Evolutionary conservation across 176 grass and related monocot species (phyloP), one percentile per base, ranked within the genome.

Genomic region (Paspalum vaginatum): DNA sequence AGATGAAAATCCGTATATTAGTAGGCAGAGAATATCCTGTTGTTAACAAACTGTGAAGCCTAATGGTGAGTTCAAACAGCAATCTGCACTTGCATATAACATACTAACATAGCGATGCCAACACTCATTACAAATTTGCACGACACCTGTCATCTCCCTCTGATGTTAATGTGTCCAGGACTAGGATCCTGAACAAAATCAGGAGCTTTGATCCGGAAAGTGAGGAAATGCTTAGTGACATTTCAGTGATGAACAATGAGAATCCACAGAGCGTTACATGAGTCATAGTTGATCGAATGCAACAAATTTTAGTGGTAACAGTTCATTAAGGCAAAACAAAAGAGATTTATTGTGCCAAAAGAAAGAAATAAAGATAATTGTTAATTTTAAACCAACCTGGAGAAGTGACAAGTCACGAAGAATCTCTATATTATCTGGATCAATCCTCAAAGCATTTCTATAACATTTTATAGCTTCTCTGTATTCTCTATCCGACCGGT

Each of bases 381-480:
- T n/a, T 54, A 65, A 57, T 59, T 41, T 55, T 7, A 68, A 50
- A 85, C 85, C 70, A 86, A 99, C 97, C 97, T 93, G 97, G 72
- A 99, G 88, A 63, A 99, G 87, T 26, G 97, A 99, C 60, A 99
- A 60, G 77, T 99, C 97, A 71, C 97, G 91, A 53, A 99, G 80
- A 86, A 99, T 99, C 87, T 99, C 97, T 82, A 99, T 99, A 75
- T 99, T 99, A 66, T 99, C 93, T 75, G 92, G 97, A 74, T 99
- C 97, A 68, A 96, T 95, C 79, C 83, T 96, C 83, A 99, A 86
- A 83, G 97, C 97, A 91, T 99, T 99, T 90, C 97, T 89, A 70
- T 99, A 99, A 82, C 93, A 93, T 86, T 99, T 99, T 69, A 99
- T 99, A 84, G 97, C 97, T 96, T 99, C 97, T 84, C 97, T 93